A percentile compares a stretch with the other conserved stretches of the same genome.
These are phyloP conservation scores for Rhizophagus clarus DNA, from an alignment of 192 early-diverging fungal species.

Conservation along the genomic window DNA sequence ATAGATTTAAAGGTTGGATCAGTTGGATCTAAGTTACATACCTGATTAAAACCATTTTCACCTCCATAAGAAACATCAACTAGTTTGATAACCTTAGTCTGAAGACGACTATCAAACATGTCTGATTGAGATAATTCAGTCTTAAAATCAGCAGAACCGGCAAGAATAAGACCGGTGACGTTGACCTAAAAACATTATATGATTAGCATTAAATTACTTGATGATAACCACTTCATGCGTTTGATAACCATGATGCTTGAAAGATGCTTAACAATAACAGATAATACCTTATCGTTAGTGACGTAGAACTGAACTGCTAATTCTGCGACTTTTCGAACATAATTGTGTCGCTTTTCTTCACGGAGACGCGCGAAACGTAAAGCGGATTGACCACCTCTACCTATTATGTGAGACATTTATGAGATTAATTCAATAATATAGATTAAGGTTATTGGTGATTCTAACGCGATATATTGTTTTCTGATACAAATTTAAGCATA, in stretches of 20 bases:
- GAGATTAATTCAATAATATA: not conserved
- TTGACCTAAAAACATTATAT: slow-evolving; percentile 53
- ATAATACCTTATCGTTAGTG: slow-evolving; percentile 82
- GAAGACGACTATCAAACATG: slow-evolving; percentile 92
- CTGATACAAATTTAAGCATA: not conserved
- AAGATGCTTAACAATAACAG: too few relatives aligned
- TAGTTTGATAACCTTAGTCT: slow-evolving; percentile 86
- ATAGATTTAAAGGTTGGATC: too few relatives aligned
- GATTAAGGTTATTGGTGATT: too few relatives aligned
- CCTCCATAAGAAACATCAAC: slow-evolving; percentile 99
- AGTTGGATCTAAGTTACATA: not conserved
- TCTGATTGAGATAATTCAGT: slow-evolving; percentile 94
- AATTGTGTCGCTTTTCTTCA: slow-evolving; percentile 98
- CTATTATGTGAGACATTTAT: not conserved
- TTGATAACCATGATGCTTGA: too few relatives aligned
- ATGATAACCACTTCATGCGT: too few relatives aligned
- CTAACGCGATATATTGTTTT: too few relatives aligned
- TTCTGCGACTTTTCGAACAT: slow-evolving; percentile 98
- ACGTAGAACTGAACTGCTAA: slow-evolving; percentile 95
- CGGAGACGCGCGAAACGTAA: slow-evolving; percentile 99
- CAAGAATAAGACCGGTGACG: slow-evolving; percentile 86
- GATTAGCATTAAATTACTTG: too few relatives aligned
- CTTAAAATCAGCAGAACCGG: slow-evolving; percentile 99
- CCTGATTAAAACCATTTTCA: slow-evolving; percentile 95
- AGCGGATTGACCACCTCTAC: slow-evolving; percentile 98